Evolutionary conservation across 768 basidiomycete species (phyloP), one percentile per base, ranked within the genome.

Genomic region (Hericium erinaceus): DNA sequence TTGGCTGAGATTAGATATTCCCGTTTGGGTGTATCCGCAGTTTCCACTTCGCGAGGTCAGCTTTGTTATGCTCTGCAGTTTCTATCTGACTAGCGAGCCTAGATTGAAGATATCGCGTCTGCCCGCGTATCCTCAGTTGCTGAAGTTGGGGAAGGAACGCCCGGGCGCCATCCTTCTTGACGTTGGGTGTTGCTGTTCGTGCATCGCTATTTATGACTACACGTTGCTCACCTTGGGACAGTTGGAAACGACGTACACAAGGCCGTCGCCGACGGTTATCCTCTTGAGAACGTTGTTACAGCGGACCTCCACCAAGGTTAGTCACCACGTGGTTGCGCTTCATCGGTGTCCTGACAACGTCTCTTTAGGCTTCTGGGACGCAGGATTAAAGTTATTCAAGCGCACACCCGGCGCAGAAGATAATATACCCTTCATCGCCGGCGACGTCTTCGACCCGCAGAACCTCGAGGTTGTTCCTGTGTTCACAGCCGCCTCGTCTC

Each of bases 201-300:
- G 18, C 37, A 15, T 8, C 18, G 46, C 41, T 0, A 18, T 16
- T 6, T 46, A 26, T 33, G 37, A n/a, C 9, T 16, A 15, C 44
- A 46, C 44, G n/a, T 9, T 46, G 22, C 44, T 22, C 44, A 22
- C 12, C 10, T n/a, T 46, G 33, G 33, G 9, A 8, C 9, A 75
- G 75, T 77, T 53, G 77, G 78, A 0, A 74, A 68, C 44, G 78
- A 79, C 54, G 64, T 70, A 13, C 68, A 77, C 24, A 76, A 71
- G 60, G 74, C 67, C 2, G 66, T 72, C 16, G 66, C 62, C 3
- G 78, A 80, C 44, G 76, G 78, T 5, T 79, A 67, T 57, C 79
- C 77, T 0, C 58, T 69, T 11, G 55, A 66, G 59, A 73, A 75
- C 33, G 65, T 70, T 18, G 59, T 80, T 16, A 68, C 69, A 5